These are phyloP conservation scores for Penstemon barbatus DNA, from an alignment of 257 asterid species.

Conservation along the genomic window DNA sequence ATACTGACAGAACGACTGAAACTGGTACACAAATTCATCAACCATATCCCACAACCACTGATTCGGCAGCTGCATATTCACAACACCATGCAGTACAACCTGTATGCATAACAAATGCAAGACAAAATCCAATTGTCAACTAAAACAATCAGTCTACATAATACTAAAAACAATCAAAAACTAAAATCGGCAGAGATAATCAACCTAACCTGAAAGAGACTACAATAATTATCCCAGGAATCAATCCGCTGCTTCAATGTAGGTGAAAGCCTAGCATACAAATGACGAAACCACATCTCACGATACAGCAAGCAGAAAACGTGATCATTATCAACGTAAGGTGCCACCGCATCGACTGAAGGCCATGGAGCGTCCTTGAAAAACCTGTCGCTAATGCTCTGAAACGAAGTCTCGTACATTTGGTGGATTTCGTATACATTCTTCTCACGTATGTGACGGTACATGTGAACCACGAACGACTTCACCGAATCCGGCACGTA, in stretches of 20 bases:
- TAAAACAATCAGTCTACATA: no score
- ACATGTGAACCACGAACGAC: constrained; percentile 83
- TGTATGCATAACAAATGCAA: constrained; percentile 21
- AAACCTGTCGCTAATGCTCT: constrained; percentile 82
- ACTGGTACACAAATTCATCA: constrained; percentile 95
- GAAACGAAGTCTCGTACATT: constrained; percentile 91
- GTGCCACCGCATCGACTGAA: constrained; percentile 82
- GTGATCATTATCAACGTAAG: constrained; percentile 83
- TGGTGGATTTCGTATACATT: constrained; percentile 95
- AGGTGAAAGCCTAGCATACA: constrained; percentile 85
- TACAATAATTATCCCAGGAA: constrained; percentile 95
- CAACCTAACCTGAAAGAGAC: constrained; percentile 66
- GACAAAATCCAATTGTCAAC: no score
- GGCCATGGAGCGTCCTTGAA: constrained; percentile 97
- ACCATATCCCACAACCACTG: constrained; percentile 99
- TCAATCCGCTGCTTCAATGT: constrained; percentile 79
- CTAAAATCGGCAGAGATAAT: neutral
- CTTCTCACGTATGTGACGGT: constrained; percentile 95
- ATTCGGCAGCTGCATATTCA: constrained; percentile 96
- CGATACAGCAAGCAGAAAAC: constrained; percentile 94
- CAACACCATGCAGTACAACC: constrained; percentile 94
- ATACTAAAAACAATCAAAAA: no score
- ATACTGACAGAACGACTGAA: constrained; percentile 93
- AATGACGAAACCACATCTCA: constrained; percentile 97
- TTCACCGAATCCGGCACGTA: constrained; percentile 89